These are phyloP conservation scores for Willaertia magna DNA, from an alignment of 208 protist species.

Conservation along the genomic window DNA sequence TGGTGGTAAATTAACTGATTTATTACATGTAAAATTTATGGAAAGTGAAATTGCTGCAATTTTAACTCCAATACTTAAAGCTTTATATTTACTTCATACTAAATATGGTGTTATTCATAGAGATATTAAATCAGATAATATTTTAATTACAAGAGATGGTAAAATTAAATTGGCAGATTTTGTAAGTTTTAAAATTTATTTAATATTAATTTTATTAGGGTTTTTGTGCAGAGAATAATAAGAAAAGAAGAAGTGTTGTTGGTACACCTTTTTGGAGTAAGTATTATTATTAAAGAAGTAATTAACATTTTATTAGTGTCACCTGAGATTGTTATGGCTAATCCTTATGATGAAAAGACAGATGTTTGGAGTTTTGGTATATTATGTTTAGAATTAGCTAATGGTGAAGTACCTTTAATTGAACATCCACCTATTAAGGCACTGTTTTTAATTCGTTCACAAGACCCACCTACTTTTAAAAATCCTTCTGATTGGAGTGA, in stretches of 20 bases:
- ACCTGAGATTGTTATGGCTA: slow-evolving; percentile 40
- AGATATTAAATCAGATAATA: slow-evolving; percentile 31
- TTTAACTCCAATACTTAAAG: not conserved
- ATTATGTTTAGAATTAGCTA: slow-evolving; percentile 37
- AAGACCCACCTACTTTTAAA: not conserved
- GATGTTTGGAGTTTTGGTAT: slow-evolving; percentile 56
- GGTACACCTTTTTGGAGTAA: slow-evolving; percentile 24
- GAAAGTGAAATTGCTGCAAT: slow-evolving; percentile 1
- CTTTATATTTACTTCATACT: not conserved
- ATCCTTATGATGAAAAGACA: slow-evolving; percentile 30
- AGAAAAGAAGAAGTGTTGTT: slow-evolving; percentile 35
- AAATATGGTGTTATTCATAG: not conserved
- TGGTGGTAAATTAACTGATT: slow-evolving; percentile 41
- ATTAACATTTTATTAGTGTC: slow-evolving; percentile 43
- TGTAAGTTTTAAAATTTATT: not conserved
- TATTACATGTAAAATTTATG: not conserved
- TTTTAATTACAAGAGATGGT: slow-evolving; percentile 23
- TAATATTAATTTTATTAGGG: too few relatives aligned
- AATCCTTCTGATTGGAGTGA: not conserved
- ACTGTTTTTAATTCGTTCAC: not conserved
- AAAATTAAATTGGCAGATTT: slow-evolving; percentile 33
- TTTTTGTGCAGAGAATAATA: slow-evolving; percentile 4
- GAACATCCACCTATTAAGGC: not conserved
- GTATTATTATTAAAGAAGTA: not conserved
- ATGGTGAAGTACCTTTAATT: slow-evolving; percentile 30